Evolutionary conservation across 106 monocot species (phyloP), one percentile per base, ranked within the genome.

Genomic region (Acanthochlamys bracteata): DNA sequence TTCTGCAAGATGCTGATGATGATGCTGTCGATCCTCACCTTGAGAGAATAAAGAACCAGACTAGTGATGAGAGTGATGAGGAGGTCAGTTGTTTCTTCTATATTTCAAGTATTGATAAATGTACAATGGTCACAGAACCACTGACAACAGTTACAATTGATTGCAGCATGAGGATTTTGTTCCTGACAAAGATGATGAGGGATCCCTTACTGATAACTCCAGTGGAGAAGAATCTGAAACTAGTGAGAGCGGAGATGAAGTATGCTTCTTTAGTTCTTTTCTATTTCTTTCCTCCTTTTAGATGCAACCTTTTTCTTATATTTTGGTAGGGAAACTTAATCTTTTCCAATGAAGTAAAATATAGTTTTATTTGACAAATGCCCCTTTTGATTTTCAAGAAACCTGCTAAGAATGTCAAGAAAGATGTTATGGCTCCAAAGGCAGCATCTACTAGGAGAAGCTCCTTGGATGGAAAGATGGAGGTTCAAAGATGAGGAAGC

Each of bases 121-220:
- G 33, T 33, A 33, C 33, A 33, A 33, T 33, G 1, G n/a, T 33
- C 6, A 6, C 6, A 33, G 33, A 33, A n/a, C 6, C 33, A 33
- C 33, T 33, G n/a, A n/a, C n/a, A 33, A 33, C 33, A 17, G 17
- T 17, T 49, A 12, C 43, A 9, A 63, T 22, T 63, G 10, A 49
- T 23, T 59, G 24, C 64, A 99, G 98, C 92, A 99, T 82, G 98
- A 92, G 75, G 98, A 99, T 84, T 99, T 99, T 79, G 92, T 99
- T 81, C 77, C 64, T 74, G 98, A 92, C 7, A 86, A 92, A 57
- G 92, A 92, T 86, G 98, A 99, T 77, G 82, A 88, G 63, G 92
- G 98, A 15, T 99, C 92, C 42, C 92, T 92, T 39, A 99, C 89
- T 59, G 98, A 99, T 80, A 85, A 92, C 79, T 85, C 88, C 73